phyloP scores from a whole-genome alignment of 1,284 basidiomycete species.

The Schizophyllum commune region DNA sequence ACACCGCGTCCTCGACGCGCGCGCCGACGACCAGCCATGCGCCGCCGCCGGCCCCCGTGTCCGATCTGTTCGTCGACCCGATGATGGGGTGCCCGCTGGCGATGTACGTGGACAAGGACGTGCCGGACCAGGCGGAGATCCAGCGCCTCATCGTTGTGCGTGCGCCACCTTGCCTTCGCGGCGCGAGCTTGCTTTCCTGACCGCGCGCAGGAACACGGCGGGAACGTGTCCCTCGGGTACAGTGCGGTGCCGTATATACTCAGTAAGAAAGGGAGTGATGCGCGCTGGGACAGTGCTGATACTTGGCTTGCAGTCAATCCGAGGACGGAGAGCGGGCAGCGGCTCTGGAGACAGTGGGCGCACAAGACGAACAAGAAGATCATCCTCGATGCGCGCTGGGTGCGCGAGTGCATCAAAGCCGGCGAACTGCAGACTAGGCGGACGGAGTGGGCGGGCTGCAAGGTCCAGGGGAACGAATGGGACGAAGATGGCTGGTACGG shows the following conservation, averaged over 20 bases:
- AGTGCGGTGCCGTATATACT: slow-evolving; percentile 70
- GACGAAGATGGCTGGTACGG: slow-evolving; percentile 23
- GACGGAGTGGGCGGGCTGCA: slow-evolving; percentile 70
- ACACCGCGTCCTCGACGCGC: background rate
- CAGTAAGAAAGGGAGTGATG: slow-evolving; percentile 31
- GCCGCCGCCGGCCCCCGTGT: background rate
- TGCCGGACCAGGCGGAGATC: slow-evolving; percentile 56
- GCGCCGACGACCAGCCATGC: background rate
- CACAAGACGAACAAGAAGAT: slow-evolving; percentile 66
- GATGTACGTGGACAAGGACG: slow-evolving; percentile 74
- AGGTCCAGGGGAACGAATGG: slow-evolving; percentile 68
- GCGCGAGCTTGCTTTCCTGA: slow-evolving; percentile 7
- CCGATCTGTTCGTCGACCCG: slow-evolving; percentile 65
- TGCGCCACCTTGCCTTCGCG: slow-evolving; percentile 16
- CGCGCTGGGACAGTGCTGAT: slow-evolving; percentile 9
- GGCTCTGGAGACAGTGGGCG: slow-evolving; percentile 65
- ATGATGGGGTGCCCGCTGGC: slow-evolving; percentile 68
- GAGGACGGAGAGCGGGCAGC: slow-evolving; percentile 70
- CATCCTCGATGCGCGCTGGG: slow-evolving; percentile 63
- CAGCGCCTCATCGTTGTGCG: slow-evolving; percentile 57
- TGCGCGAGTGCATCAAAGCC: slow-evolving; percentile 62
- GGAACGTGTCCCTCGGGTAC: slow-evolving; percentile 61
- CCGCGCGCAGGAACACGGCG: slow-evolving; percentile 59
- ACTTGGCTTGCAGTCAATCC: slow-evolving; percentile 51
- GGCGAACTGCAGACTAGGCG: slow-evolving; percentile 64